Evolutionary conservation across 228 moss, liverwort and hornwort species (phyloP), one percentile per base, ranked within the genome.

Genomic region (Sphagnum fallax): DNA sequence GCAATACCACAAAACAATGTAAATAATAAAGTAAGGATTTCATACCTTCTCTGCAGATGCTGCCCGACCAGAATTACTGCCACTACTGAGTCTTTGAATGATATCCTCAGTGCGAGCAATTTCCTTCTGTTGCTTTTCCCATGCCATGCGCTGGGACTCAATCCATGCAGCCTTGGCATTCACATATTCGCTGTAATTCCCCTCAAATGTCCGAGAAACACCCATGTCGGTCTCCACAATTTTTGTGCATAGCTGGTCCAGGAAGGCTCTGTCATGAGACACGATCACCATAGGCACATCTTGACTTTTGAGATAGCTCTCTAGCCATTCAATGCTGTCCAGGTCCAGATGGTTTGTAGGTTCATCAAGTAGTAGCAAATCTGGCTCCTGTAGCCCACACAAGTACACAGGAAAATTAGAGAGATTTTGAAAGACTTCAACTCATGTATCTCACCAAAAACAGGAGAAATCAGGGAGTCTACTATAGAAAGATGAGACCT

Each of bases 171-270:
- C 92, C 76, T 98, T 98, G 48, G 94, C 77, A 65, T 78, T 70
- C 76, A 92, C 86, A 52, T 93, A 98, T 52, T 89, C 75, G 52
- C 93, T 91, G 58, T 98, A 98, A 59, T 94, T 98, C 64, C 98
- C 98, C 52, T 85, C 84, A 52, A 89, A 98, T 5, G 98, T 94
- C 59, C 87, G 88, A 55, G 98, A 90, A 68, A 98, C 86, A 12
- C 98, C 98, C 91, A 91, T 85, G 75, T 98, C 98, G n/a, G 93
- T 94, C 75, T 98, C 98, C 74, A 98, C 92, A 65, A 98, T 90
- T 81, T 93, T 91, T 6, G 92, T 98, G 87, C 98, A 98, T 63
- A 98, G 72, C 76, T 91, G 98, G 79, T 98, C 98, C 32, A 93
- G 81, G 55, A 98, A 98, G 5, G 97, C 97, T 16, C 97, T 84